Base-by-base conservation (phyloP, 2,329 filamentous ascomycete genomes). In the Cercospora sp. region DNA sequence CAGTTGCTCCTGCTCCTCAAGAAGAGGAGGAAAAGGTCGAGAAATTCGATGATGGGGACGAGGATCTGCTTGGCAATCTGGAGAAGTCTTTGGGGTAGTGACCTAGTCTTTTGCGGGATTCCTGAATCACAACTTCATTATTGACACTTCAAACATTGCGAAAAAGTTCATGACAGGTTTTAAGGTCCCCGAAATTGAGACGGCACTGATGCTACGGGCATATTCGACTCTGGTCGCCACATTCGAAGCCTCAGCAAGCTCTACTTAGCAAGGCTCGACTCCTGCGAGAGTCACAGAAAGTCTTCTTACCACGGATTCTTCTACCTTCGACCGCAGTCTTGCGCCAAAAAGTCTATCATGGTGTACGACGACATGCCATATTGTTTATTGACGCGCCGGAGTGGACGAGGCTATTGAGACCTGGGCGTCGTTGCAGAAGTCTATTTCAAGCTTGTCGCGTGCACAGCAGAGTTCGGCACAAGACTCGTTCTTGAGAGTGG, bases 31-130 rank as follows among this genome's bases (percentile, higher is more conserved):
- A 64, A 30, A 61, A 30, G 6, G 60, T 53, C 31, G 67, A 71
- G 55, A 70, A 69, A 13, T 69, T 69, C 18, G 71, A 72, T 16
- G 72, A 75, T 31, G 74, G 68, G 20, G 73, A 74, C 10, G 75
- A 76, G 13, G 75, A 77, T 61, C 57, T 77, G 8, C 72, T 76
- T 3, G 75, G 74, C 7, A 74, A 72, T 66, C 67, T 76, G 33
- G 74, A 75, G 60, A 75, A 75, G 67, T 65, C 63, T n/a, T 30
- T 65, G 36, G 60, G 55, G 9, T 36, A 59, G 31, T 59, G 23
- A 26, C 12, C 48, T 53, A 26, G 48, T 16, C 1, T 23, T 26
- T 28, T 30, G 23, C 12, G 23, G 26, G 48, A 28, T 26, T 23
- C 13, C 12, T 53, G 12, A 53, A 53, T 8, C 12, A 53, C 23